Evolutionary conservation across 1,139 yeast genomes (phyloP).

Genomic region (Pichia sp.): DNA sequence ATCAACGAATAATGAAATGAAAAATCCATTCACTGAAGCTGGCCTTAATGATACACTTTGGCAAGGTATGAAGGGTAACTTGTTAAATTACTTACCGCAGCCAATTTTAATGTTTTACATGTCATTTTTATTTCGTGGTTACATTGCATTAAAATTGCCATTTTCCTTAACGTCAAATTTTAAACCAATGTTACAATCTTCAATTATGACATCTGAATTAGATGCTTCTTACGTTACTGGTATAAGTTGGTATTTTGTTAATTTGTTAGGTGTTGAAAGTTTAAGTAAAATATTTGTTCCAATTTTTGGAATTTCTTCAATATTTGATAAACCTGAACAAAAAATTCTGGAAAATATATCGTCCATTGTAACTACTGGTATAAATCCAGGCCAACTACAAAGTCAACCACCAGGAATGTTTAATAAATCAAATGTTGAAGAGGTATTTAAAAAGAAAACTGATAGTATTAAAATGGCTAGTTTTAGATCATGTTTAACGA

Average conservation of each 20-base stretch:
- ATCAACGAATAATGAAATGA: background rate
- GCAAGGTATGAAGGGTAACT: slow-evolving; percentile 73
- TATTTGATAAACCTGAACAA: slow-evolving; percentile 5
- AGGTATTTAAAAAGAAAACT: slow-evolving; percentile 62
- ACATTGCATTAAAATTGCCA: slow-evolving; percentile 73
- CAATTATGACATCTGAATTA: slow-evolving; percentile 76
- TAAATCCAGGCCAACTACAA: slow-evolving; percentile 39
- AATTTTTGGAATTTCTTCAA: slow-evolving; percentile 1
- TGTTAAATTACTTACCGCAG: slow-evolving; percentile 84
- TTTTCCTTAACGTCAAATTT: slow-evolving; percentile 84
- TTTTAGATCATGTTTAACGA: slow-evolving; percentile 39
- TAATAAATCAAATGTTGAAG: slow-evolving; percentile 53
- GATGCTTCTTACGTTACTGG: slow-evolving; percentile 94
- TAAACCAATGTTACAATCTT: slow-evolving; percentile 86
- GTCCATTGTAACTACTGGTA: slow-evolving; percentile 10
- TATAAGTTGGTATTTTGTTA: slow-evolving; percentile 95
- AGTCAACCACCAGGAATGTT: slow-evolving; percentile 31
- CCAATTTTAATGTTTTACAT: slow-evolving; percentile 96
- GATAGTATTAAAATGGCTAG: slow-evolving; percentile 39
- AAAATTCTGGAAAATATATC: slow-evolving; percentile 6
- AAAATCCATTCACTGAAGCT: slow-evolving; percentile 67
- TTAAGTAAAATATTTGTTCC: slow-evolving; percentile 29
- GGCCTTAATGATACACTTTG: slow-evolving; percentile 67
- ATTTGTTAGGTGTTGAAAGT: slow-evolving; percentile 77
- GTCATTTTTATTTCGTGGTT: slow-evolving; percentile 87